These are phyloP conservation scores for Solanum appendiculatum DNA, from an alignment of 257 asterid species.

Conservation along the genomic window DNA sequence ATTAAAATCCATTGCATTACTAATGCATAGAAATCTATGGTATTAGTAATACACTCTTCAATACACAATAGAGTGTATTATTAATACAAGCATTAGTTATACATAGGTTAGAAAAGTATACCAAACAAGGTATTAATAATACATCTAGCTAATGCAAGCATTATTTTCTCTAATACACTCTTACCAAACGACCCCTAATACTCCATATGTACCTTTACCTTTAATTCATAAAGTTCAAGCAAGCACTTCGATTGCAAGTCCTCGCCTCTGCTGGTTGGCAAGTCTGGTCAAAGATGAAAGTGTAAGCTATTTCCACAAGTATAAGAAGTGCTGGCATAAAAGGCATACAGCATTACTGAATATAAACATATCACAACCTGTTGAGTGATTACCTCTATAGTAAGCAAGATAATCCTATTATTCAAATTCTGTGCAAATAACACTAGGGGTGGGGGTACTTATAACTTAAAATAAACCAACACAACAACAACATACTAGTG, in stretches of 20 bases:
- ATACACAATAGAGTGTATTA: no score
- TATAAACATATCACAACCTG: neutral
- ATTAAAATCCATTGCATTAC: no score
- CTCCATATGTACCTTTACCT: slow-evolving; percentile 38
- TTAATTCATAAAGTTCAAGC: slow-evolving; percentile 90
- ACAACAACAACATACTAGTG: neutral
- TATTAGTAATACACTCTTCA: no score
- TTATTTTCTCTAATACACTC: no score
- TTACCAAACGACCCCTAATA: no score
- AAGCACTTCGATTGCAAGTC: slow-evolving; percentile 95
- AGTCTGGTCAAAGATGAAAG: slow-evolving; percentile 37
- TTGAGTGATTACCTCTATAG: neutral
- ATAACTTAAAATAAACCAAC: neutral
- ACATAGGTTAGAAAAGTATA: no score
- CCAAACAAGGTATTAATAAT: no score
- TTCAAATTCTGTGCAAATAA: neutral
- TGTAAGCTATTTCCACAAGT: neutral
- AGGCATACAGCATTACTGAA: neutral
- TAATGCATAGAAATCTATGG: no score
- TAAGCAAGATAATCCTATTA: neutral
- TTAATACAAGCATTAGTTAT: no score
- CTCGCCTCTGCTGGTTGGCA: slow-evolving; percentile 94
- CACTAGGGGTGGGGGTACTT: neutral
- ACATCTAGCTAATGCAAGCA: no score
- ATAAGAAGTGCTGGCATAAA: neutral